phyloP scores from a whole-genome alignment of 2,329 filamentous ascomycete genomes.

The Fonsecaea monophora region DNA sequence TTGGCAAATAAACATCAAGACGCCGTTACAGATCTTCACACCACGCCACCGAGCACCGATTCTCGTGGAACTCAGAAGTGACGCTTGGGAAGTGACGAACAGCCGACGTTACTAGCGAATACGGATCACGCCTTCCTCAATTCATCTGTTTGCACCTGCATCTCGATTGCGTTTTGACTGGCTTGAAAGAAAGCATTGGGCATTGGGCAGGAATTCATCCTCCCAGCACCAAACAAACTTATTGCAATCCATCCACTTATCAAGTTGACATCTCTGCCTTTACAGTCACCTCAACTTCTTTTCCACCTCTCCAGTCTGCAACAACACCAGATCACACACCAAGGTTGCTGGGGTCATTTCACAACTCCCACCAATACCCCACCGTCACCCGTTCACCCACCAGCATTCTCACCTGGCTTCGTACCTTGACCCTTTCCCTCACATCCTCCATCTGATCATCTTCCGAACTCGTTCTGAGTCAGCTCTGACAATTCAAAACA shows the following conservation, averaged over 20 bases:
- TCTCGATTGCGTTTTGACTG: conserved; percentile 2
- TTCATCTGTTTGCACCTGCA: conserved; percentile 1
- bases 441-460: conserved; percentile 5
- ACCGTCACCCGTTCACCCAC: neutral
- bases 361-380: neutral
- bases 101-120: neutral
- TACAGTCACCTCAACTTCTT: neutral
- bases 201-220: neutral
- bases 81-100: neutral
- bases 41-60: neutral
- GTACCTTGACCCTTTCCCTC: neutral
- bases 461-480: conserved; percentile 14
- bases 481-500: conserved; percentile 6
- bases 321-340: neutral
- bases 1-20: neutral
- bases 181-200: neutral
- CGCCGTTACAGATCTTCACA: neutral
- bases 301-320: neutral
- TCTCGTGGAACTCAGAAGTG: neutral
- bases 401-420: neutral
- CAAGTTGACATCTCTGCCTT: neutral
- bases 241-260: neutral
- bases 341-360: neutral
- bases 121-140: conserved; percentile 1
- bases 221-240: neutral